phyloP scores from a whole-genome alignment of 208 protist genomes.

The Leishmania tarentolae region DNA sequence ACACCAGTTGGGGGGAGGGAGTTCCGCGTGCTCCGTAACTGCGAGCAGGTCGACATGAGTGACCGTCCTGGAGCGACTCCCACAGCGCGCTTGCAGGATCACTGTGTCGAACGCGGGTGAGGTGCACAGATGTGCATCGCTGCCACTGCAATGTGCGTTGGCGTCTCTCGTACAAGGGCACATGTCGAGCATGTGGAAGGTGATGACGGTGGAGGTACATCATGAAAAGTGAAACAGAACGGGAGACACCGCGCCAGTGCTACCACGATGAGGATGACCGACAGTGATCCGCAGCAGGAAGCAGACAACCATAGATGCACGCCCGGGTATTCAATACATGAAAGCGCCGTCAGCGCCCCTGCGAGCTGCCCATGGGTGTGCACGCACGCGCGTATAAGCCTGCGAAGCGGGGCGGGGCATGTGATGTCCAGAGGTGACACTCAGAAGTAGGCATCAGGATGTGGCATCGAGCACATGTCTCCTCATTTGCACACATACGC shows the following conservation, averaged over 20 bases:
- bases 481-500: background rate
- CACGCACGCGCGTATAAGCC: background rate
- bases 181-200: background rate
- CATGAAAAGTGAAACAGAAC: background rate
- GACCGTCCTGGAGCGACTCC: background rate
- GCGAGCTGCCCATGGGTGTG: background rate
- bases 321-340: background rate
- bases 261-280: background rate
- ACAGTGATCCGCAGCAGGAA: background rate
- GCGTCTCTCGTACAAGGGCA: background rate
- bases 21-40: background rate
- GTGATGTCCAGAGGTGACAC: background rate
- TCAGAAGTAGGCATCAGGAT: background rate
- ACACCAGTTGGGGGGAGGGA: background rate
- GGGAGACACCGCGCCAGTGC: too few species aligned
- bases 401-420: background rate
- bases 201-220: background rate
- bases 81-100: background rate
- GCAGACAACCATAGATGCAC: background rate
- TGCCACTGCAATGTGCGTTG: background rate
- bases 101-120: background rate
- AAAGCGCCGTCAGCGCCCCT: background rate
- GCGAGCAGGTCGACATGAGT: background rate
- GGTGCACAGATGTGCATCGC: background rate
- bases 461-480: background rate